phyloP scores from a whole-genome alignment of 78 protist genomes.

The Speleostelium caveatum region DNA sequence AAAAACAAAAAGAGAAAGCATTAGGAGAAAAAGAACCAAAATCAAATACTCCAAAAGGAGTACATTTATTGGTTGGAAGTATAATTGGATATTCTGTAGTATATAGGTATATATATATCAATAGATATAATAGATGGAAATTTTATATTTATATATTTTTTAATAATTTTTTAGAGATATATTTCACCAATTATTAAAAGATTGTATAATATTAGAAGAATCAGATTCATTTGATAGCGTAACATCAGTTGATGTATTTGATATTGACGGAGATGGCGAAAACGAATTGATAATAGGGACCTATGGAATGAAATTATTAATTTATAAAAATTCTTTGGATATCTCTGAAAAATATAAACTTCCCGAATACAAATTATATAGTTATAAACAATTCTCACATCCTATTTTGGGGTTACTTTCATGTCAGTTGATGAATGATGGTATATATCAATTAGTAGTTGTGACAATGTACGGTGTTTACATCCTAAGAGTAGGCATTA shows the following conservation, averaged over 20 bases:
- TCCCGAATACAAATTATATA: slow-evolving; percentile 15
- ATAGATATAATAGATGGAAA: too few relatives aligned
- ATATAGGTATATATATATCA: too few relatives aligned
- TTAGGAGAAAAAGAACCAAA: background rate
- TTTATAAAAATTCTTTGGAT: slow-evolving; percentile 33
- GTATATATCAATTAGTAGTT: slow-evolving; percentile 26
- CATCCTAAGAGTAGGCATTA: slow-evolving; percentile 61
- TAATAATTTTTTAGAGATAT: slow-evolving; percentile 28
- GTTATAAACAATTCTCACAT: slow-evolving; percentile 59
- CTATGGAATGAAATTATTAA: slow-evolving; percentile 56
- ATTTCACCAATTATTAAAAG: background rate
- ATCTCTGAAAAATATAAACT: too few relatives aligned
- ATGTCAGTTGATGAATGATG: slow-evolving; percentile 48
- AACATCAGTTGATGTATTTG: slow-evolving; percentile 46
- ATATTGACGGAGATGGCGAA: slow-evolving; percentile 70
- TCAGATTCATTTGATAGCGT: slow-evolving; percentile 71
- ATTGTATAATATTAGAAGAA: slow-evolving; percentile 7
- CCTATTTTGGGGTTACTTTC: slow-evolving; percentile 45
- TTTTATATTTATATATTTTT: too few relatives aligned
- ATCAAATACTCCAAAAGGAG: background rate
- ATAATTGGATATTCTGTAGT: slow-evolving; percentile 58
- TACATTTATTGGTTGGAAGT: slow-evolving; percentile 53
- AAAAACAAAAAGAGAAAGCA: background rate
- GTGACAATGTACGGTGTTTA: slow-evolving; percentile 69
- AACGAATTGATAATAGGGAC: slow-evolving; percentile 71